phyloP scores from a whole-genome alignment of 129 eudicot genomes.

The Tanacetum coccineum region DNA sequence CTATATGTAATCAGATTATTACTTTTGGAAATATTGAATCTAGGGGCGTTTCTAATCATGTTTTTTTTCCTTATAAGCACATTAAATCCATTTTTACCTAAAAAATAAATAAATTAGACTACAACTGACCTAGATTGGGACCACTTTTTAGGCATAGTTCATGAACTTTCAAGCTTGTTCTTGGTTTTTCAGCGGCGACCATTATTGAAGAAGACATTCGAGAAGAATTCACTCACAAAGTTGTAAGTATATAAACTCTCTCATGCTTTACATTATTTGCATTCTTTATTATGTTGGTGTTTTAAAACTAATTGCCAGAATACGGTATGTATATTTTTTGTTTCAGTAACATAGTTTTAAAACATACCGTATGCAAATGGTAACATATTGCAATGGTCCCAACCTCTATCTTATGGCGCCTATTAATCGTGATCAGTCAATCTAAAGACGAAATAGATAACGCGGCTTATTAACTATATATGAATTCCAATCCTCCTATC shows the following conservation, averaged over 20 bases:
- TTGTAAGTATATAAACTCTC: too few relatives aligned
- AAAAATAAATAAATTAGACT: background rate
- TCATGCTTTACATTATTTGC: too few relatives aligned
- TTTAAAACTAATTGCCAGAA: too few relatives aligned
- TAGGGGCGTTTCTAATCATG: background rate
- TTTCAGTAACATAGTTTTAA: too few relatives aligned
- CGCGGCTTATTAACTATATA: background rate
- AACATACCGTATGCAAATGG: too few relatives aligned
- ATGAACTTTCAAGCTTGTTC: conserved; percentile 65
- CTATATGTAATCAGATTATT: conserved; percentile 31
- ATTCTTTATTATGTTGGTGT: too few relatives aligned
- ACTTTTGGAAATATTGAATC: background rate
- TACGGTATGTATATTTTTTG: too few relatives aligned
- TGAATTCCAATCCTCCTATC: background rate
- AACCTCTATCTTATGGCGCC: too few relatives aligned
- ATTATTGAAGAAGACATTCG: conserved; percentile 90
- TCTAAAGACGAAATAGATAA: background rate
- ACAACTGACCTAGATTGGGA: conserved; percentile 67
- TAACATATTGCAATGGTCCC: too few relatives aligned
- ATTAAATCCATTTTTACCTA: background rate
- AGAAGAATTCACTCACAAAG: too few relatives aligned
- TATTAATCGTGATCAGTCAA: background rate
- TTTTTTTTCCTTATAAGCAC: background rate
- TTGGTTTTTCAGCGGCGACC: conserved; percentile 75
- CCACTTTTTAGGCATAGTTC: conserved; percentile 82